Percentiles rank a stretch among this genome's conserved stretches.
phyloP scores from a whole-genome alignment of 306 rosid genomes.

The Vigna unguiculata region DNA sequence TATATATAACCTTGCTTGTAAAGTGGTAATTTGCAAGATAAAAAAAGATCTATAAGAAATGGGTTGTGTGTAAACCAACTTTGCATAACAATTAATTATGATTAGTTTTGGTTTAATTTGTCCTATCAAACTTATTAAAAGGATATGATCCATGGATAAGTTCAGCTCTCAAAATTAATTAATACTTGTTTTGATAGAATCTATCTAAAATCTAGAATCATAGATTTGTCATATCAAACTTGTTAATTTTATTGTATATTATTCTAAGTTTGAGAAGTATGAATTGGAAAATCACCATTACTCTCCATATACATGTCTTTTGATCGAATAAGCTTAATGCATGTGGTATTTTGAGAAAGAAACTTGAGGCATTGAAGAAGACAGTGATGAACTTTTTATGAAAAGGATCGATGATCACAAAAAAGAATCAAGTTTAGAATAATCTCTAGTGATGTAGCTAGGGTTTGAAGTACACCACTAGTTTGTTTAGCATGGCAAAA shows the following conservation, averaged over 20 bases:
- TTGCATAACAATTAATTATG: not conserved
- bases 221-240: not conserved
- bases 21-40: no score
- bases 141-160: not conserved
- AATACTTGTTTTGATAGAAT: not conserved
- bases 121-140: conserved; percentile 2
- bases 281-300: conserved; percentile 43
- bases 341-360: conserved; percentile 41
- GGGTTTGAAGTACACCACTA: conserved; percentile 42
- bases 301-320: not conserved
- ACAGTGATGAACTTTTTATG: conserved; percentile 49
- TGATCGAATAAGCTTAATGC: conserved; percentile 41
- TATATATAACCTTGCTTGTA: no score
- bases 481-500: conserved; percentile 40
- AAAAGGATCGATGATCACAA: conserved; percentile 33
- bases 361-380: conserved; percentile 44
- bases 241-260: no score
- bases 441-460: conserved; percentile 28
- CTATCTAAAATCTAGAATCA: conserved; percentile 33
- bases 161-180: not conserved
- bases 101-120: not conserved
- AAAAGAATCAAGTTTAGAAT: conserved; percentile 55
- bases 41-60: not conserved
- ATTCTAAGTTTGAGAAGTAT: conserved; percentile 27
- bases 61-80: not conserved